Percentiles rank a stretch among this genome's conserved stretches.
Conservation (phyloP, 1,139 yeast genomes). For the Ogataea hybrid region DNA sequence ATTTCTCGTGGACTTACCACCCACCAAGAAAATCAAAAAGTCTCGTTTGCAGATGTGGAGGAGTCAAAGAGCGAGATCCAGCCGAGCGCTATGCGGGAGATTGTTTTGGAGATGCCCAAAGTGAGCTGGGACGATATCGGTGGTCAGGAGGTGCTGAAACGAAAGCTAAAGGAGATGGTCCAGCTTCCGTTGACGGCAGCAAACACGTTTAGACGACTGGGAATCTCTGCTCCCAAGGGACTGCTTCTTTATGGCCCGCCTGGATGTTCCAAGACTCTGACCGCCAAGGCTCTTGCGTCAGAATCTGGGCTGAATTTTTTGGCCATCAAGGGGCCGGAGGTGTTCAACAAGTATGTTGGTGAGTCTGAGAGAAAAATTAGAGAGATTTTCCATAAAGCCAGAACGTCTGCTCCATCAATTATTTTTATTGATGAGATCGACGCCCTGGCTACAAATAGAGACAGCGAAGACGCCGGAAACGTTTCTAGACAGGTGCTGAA, state of each 20-base stretch:
- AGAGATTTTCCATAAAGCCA: slow-evolving; percentile 85
- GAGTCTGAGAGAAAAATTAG: slow-evolving; percentile 88
- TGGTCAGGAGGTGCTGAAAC: slow-evolving; percentile 83
- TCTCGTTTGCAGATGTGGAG: slow-evolving; percentile 53
- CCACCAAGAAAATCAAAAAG: slow-evolving; percentile 23
- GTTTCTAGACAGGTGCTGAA: slow-evolving; percentile 88
- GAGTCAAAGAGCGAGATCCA: slow-evolving; percentile 72
- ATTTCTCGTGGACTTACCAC: slow-evolving; percentile 49
- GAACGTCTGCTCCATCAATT: slow-evolving; percentile 91
- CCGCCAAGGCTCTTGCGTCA: slow-evolving; percentile 93
- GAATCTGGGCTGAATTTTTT: slow-evolving; percentile 90
- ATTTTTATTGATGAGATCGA: slow-evolving; percentile 97
- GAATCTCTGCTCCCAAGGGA: slow-evolving; percentile 90
- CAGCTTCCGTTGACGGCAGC: slow-evolving; percentile 88
- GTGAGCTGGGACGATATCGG: slow-evolving; percentile 95
- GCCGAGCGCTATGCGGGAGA: slow-evolving; percentile 97
- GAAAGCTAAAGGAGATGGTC: slow-evolving; percentile 81
- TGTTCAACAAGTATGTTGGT: slow-evolving; percentile 91
- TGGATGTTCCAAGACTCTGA: slow-evolving; percentile 91
- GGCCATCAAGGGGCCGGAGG: slow-evolving; percentile 95
- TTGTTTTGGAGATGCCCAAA: slow-evolving; percentile 89
- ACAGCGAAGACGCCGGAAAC: slow-evolving; percentile 54
- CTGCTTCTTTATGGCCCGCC: slow-evolving; percentile 93
- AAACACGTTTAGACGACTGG: slow-evolving; percentile 70
- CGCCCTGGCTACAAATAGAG: slow-evolving; percentile 78